phyloP scores from a whole-genome alignment of 192 early-diverging fungal species.

The Funneliformis geosporum region DNA sequence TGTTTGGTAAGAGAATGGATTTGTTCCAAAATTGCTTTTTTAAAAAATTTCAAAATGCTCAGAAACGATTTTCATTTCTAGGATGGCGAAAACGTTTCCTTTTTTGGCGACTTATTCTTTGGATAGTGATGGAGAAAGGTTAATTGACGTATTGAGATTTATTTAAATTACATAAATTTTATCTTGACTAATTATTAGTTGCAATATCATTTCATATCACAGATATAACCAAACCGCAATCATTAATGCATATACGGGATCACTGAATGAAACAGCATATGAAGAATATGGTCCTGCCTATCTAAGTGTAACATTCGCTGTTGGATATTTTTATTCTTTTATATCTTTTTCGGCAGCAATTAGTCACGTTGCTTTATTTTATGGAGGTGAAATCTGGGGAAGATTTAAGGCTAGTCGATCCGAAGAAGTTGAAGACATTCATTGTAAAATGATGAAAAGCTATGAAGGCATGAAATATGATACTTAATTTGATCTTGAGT shows the following conservation, averaged over 20 bases:
- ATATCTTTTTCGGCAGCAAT: conserved; percentile 56
- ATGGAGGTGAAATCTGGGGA: conserved; percentile 61
- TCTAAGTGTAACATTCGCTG: conserved; percentile 52
- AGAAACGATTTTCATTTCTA: background rate
- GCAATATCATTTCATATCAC: background rate
- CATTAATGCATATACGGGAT: conserved; percentile 38
- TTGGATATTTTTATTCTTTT: conserved; percentile 52
- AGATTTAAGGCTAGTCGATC: conserved; percentile 30
- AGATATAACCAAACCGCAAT: conserved; percentile 58
- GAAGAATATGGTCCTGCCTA: conserved; percentile 48
- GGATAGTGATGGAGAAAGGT: conserved; percentile 18
- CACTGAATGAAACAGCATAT: conserved; percentile 49
- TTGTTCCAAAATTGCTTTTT: background rate
- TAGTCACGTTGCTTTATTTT: conserved; percentile 59
- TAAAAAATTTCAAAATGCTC: background rate
- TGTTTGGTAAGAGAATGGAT: conserved; percentile 50
- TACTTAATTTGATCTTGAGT: background rate
- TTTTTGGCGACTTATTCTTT: conserved; percentile 23
- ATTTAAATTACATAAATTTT: too few relatives aligned
- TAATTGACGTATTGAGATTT: background rate
- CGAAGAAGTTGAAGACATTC: conserved; percentile 39
- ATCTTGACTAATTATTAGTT: background rate
- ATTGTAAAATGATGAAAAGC: conserved; percentile 45
- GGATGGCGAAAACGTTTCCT: conserved; percentile 20
- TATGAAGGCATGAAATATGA: conserved; percentile 28